A percentile compares a stretch with the other conserved stretches of the same genome.
Conservation (phyloP, 768 basidiomycete species). For the Termitomyces bulborhizus region DNA sequence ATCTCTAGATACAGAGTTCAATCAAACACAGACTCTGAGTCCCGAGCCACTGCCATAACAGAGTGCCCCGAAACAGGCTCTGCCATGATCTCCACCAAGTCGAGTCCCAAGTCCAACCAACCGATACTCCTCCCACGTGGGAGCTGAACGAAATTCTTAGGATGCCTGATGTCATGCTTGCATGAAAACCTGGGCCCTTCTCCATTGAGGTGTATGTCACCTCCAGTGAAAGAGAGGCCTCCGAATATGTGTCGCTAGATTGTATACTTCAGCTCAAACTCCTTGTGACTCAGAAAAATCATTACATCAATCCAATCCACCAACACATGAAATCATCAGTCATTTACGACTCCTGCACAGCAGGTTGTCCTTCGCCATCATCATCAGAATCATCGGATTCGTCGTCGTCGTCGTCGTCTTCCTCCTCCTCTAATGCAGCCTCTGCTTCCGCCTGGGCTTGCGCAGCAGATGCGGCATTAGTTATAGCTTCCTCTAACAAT, state of each 20-base stretch:
- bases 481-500: conserved; percentile 66
- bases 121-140: neutral
- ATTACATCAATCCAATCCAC: neutral
- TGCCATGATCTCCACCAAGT: conserved; percentile 20
- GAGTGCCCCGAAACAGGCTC: conserved; percentile 24
- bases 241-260: neutral
- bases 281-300: conserved; percentile 9
- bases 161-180: neutral
- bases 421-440: conserved; percentile 66
- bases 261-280: conserved; percentile 11
- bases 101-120: conserved; percentile 39
- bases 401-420: conserved; percentile 35
- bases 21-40: conserved; percentile 29
- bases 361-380: conserved; percentile 29
- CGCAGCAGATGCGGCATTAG: conserved; percentile 66
- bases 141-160: neutral
- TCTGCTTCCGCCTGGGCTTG: conserved; percentile 78
- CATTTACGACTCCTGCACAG: conserved; percentile 14
- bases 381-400: conserved; percentile 40
- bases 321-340: neutral
- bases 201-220: neutral
- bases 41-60: conserved; percentile 34
- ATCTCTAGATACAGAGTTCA: conserved; percentile 22
- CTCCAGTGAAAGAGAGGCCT: neutral
- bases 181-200: neutral